Evolutionary conservation across 1,284 basidiomycete species (phyloP), one percentile per base, ranked within the genome.

Genomic region (Austroboletus niveus): DNA sequence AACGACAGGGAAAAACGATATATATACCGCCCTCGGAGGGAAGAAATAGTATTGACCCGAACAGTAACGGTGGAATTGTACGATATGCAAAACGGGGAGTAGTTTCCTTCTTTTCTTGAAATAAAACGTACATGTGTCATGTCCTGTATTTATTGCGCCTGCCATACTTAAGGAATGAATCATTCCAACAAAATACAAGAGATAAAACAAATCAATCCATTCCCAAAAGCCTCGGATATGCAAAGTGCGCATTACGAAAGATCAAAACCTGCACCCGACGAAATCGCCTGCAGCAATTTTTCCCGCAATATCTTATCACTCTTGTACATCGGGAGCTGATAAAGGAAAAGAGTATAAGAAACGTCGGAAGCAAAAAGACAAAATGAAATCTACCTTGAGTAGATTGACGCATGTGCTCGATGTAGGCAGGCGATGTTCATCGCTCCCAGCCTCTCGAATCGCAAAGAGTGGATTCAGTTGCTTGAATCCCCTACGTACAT

Each of bases 261-360:
- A 71, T 97, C 92, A 58, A 97, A 97, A 0, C 93, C 94, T 7
- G 92, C 91, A 31, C 85, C 86, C 0, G 89, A 82, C 44, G 79
- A 87, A 62, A 96, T 92, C 4, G 94, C 89, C 63, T 93, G 87
- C 11, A 94, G 62, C n/a, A 96, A 73, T 68, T 95, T 96, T 43
- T 80, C 72, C n/a, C 80, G 72, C 29, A 97, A 72, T 4, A 79
- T 73, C 14, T 66, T 64, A 62, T 89, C 86, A 60, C 73, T 84
- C 54, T 72, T 69, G 60, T 92, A 92, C 29, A 78, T 72, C 14
- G 89, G 88, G 17, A 92, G 75, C 85, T 91, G 22, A 24, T 5
- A 24, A 24, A 24, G 64, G n/a, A 44, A 2, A 20, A 0, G 34
- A 51, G 40, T 15, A 31, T 7, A 35, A 15, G 11, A 10, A 39